Conservation (phyloP, 768 basidiomycete genomes). For the Trametes villosa region DNA sequence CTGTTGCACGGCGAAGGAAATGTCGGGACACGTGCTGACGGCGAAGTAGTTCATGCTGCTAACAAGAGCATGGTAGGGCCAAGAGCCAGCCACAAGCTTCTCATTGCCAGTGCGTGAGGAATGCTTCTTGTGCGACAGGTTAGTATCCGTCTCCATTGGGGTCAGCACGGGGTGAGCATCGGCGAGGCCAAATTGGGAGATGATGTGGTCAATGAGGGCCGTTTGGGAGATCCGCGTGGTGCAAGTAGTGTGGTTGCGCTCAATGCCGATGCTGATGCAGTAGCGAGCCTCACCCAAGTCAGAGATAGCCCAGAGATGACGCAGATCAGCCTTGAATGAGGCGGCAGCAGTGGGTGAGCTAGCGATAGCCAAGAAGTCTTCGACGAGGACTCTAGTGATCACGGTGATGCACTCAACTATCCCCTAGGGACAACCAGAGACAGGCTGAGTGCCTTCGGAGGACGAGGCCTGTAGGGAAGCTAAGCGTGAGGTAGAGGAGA, state of each 20-base stretch:
- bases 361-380: constrained; percentile 22
- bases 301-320: constrained; percentile 35
- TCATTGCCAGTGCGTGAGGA: neutral
- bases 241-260: constrained; percentile 28
- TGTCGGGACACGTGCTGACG: constrained; percentile 21
- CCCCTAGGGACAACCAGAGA: too few species aligned
- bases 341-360: constrained; percentile 32
- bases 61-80: constrained; percentile 36
- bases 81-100: neutral
- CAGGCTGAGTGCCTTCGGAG: too few species aligned
- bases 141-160: constrained; percentile 21
- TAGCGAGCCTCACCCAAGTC: constrained; percentile 39
- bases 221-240: constrained; percentile 27
- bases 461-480: too few species aligned
- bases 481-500: too few species aligned
- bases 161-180: constrained; percentile 17
- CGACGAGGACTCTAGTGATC: constrained; percentile 28
- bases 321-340: constrained; percentile 35
- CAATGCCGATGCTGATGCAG: constrained; percentile 43
- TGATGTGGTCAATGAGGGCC: constrained; percentile 23
- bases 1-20: constrained; percentile 24
- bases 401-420: too few species aligned
- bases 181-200: constrained; percentile 19
- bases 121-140: neutral
- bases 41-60: constrained; percentile 34